Percentiles rank a stretch among this genome's conserved stretches.
These are phyloP conservation scores for Chaetothyriales sp. DNA, from an alignment of 2,329 filamentous ascomycete species.

Conservation along the genomic window DNA sequence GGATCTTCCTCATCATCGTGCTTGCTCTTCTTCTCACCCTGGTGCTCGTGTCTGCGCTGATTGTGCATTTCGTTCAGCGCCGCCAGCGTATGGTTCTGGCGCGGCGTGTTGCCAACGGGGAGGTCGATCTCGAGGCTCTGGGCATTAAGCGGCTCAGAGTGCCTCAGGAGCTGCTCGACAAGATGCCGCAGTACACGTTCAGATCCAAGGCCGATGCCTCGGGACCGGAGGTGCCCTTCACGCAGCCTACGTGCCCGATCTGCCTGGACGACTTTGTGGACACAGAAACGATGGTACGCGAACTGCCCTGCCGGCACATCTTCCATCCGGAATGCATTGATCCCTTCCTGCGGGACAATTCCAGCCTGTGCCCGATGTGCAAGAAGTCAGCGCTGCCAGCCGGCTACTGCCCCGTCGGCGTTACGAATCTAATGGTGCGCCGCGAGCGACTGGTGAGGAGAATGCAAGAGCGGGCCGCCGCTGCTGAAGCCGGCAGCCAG, in stretches of 20 bases:
- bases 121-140: constrained; percentile 72
- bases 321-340: constrained; percentile 91
- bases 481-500: not conserved
- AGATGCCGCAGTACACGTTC: constrained; percentile 68
- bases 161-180: constrained; percentile 53
- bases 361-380: constrained; percentile 80
- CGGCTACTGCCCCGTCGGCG: constrained; percentile 47
- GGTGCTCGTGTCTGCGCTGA: constrained; percentile 49
- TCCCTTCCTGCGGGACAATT: constrained; percentile 59
- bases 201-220: constrained; percentile 16
- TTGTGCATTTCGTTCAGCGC: constrained; percentile 65
- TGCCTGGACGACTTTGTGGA: constrained; percentile 69
- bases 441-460: constrained; percentile 54
- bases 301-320: constrained; percentile 80
- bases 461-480: constrained; percentile 7
- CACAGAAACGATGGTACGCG: constrained; percentile 56
- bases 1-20: constrained; percentile 60
- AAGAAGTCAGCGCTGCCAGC: constrained; percentile 65
- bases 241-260: constrained; percentile 76
- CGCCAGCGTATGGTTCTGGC: constrained; percentile 53
- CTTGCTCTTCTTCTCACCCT: constrained; percentile 55
- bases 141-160: constrained; percentile 73
- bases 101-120: constrained; percentile 56
- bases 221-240: constrained; percentile 30
- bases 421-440: constrained; percentile 77